These are phyloP conservation scores for Zostera marina DNA, from an alignment of 116 monocot genomes.

Conservation along the genomic window DNA sequence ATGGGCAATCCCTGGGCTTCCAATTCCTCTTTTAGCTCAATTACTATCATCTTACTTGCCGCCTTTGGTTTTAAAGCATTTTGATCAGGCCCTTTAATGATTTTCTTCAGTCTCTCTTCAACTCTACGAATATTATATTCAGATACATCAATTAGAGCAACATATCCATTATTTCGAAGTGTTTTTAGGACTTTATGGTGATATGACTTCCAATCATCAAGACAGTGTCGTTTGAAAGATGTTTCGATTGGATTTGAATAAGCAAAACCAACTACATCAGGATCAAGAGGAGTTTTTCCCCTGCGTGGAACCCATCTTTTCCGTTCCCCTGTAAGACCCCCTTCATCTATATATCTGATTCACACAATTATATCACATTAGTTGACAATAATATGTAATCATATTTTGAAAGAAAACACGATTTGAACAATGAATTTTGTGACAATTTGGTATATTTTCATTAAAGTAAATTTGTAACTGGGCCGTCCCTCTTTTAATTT, in stretches of 20 bases:
- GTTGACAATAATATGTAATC: not conserved
- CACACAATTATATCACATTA: not conserved
- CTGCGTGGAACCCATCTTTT: constrained; percentile 94
- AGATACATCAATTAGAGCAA: constrained; percentile 51
- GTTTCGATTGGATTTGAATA: constrained; percentile 89
- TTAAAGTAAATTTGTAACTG: too few species aligned
- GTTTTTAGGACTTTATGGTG: constrained; percentile 59
- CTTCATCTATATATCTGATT: constrained; percentile 63
- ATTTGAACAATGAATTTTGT: too few species aligned
- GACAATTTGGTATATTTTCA: too few species aligned
- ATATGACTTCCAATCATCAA: constrained; percentile 71
- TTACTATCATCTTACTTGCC: constrained; percentile 96
- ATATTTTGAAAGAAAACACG: too few species aligned
- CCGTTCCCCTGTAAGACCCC: constrained; percentile 96
- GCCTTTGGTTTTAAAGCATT: constrained; percentile 81
- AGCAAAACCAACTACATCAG: constrained; percentile 85
- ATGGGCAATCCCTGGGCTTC: constrained; percentile 91
- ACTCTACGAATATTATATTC: constrained; percentile 56
- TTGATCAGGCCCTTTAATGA: constrained; percentile 60
- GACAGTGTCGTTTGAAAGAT: constrained; percentile 73
- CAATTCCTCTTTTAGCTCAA: constrained; percentile 82
- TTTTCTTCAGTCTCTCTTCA: constrained; percentile 58
- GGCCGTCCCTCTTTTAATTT: too few species aligned
- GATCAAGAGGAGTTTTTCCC: constrained; percentile 90
- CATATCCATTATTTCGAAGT: constrained; percentile 63